These are phyloP conservation scores for Hygrophorus russula DNA, from an alignment of 768 basidiomycete genomes.

Conservation along the genomic window DNA sequence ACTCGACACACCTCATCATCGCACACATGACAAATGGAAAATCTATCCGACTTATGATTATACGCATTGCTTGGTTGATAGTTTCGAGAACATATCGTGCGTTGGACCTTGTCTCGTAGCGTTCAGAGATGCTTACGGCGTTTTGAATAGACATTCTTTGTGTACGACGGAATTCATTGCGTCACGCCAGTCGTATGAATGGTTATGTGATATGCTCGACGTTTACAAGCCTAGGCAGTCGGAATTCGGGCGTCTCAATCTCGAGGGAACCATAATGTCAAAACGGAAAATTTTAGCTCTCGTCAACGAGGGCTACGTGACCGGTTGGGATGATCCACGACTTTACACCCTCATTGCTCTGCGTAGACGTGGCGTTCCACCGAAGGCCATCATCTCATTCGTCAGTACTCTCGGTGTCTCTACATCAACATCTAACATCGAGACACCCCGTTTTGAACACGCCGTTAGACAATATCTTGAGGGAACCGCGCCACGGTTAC, in stretches of 20 bases:
- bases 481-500: constrained; percentile 71
- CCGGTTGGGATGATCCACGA: constrained; percentile 95
- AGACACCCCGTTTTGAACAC: constrained; percentile 85
- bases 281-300: constrained; percentile 91
- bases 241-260: constrained; percentile 86
- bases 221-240: constrained; percentile 97
- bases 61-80: constrained; percentile 96
- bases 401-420: constrained; percentile 94
- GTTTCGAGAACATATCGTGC: constrained; percentile 97
- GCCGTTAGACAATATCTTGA: constrained; percentile 84
- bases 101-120: constrained; percentile 21
- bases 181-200: constrained; percentile 95
- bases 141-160: constrained; percentile 68
- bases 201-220: constrained; percentile 96
- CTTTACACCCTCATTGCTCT: constrained; percentile 95
- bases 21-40: constrained; percentile 88
- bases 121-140: constrained; percentile 2
- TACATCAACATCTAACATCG: constrained; percentile 71
- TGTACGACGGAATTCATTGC: constrained; percentile 95
- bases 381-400: constrained; percentile 88
- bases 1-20: constrained; percentile 81
- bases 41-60: constrained; percentile 99
- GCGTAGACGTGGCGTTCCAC: constrained; percentile 92
- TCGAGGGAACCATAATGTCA: constrained; percentile 93
- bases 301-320: constrained; percentile 76